A percentile compares a stretch with the other conserved stretches of the same genome.
These are phyloP conservation scores for Chondrus crispus DNA, from an alignment of 23 red algal genomes.

Conservation along the genomic window DNA sequence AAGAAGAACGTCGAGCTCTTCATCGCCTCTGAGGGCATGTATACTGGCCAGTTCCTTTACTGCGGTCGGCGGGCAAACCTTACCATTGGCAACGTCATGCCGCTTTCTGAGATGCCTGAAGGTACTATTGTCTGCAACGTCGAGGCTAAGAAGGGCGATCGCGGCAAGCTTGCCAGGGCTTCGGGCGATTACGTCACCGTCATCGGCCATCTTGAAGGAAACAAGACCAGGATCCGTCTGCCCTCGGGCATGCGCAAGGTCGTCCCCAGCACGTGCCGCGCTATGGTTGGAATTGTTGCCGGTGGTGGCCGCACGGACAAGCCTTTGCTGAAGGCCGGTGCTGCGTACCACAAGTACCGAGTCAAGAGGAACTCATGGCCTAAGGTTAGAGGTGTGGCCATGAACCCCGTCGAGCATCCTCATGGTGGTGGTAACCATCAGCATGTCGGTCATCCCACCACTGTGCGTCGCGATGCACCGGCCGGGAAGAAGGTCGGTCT, in stretches of 20 bases:
- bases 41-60: slow-evolving; percentile 95
- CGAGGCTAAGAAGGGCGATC: slow-evolving; percentile 94
- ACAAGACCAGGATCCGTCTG: slow-evolving; percentile 95
- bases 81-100: slow-evolving; percentile 95
- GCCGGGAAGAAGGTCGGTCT: slow-evolving; percentile 99
- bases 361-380: slow-evolving; percentile 99
- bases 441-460: slow-evolving; percentile 98
- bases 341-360: slow-evolving; percentile 97
- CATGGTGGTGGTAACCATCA: slow-evolving; percentile 99
- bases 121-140: slow-evolving; percentile 98
- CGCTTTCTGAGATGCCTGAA: slow-evolving; percentile 87
- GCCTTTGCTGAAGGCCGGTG: slow-evolving; percentile 96
- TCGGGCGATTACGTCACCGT: slow-evolving; percentile 94
- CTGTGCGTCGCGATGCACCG: slow-evolving; percentile 82
- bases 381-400: slow-evolving; percentile 95
- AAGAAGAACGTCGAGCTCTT: slow-evolving; percentile 80
- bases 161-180: slow-evolving; percentile 86
- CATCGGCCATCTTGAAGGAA: slow-evolving; percentile 89
- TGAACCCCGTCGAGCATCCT: slow-evolving; percentile 99
- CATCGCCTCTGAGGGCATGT: slow-evolving; percentile 97
- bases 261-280: slow-evolving; percentile 92
- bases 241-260: slow-evolving; percentile 87
- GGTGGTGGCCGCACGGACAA: slow-evolving; percentile 96
- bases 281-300: slow-evolving; percentile 95
- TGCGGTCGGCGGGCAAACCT: slow-evolving; percentile 90